A percentile compares a stretch with the other conserved stretches of the same genome.
These are phyloP conservation scores for Parastagonospora avenae DNA, from an alignment of 2,329 filamentous ascomycete species.

Conservation along the genomic window DNA sequence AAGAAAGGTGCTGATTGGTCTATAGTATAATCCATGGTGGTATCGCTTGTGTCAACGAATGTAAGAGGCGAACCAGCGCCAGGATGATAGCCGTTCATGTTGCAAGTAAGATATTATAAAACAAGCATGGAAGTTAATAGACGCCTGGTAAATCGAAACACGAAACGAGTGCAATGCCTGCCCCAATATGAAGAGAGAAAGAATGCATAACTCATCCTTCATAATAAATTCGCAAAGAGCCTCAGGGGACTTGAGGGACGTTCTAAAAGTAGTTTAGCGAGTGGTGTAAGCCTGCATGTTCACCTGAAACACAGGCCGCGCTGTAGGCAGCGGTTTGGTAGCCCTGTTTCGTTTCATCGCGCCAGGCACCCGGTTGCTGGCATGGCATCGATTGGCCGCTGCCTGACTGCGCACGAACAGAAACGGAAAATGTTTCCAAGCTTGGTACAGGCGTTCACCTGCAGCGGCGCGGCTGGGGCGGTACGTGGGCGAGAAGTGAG, in stretches of 20 bases:
- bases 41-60: constrained; percentile 2
- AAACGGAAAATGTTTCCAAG: constrained; percentile 5
- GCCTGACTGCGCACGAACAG: constrained; percentile 4
- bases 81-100: constrained; percentile 10
- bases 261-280: not conserved
- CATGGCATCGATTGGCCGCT: constrained; percentile 6
- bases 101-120: constrained; percentile 7
- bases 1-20: constrained; percentile 6
- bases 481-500: too few relatives aligned
- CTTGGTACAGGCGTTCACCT: constrained; percentile 1
- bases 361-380: constrained; percentile 4
- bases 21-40: constrained; percentile 8
- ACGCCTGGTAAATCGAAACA: not conserved
- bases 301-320: constrained; percentile 27
- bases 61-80: constrained; percentile 18
- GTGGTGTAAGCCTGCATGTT: constrained; percentile 23
- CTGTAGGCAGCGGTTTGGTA: constrained; percentile 11
- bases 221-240: not conserved
- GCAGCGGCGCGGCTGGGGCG: not conserved
- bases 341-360: constrained; percentile 29
- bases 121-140: not conserved
- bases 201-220: not conserved
- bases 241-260: not conserved
- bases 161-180: not conserved
- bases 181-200: not conserved